Percentiles rank a stretch among this genome's conserved stretches.
Conservation (phyloP, 345 rosid species). For the Brassica rapa region DNA sequence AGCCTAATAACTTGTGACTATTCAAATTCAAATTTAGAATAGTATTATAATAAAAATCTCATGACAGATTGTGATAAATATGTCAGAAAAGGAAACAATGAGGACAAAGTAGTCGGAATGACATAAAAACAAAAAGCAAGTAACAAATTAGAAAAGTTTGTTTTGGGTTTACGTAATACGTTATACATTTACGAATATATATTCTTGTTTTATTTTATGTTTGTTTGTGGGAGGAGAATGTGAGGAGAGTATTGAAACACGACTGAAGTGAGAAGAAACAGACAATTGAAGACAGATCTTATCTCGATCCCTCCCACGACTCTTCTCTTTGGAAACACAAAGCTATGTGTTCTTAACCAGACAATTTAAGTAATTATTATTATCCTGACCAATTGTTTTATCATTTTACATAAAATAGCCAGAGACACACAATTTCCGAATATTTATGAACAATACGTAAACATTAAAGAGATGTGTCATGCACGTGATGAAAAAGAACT, state of each 20-base stretch:
- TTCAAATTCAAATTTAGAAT: not conserved
- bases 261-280: conserved; percentile 32
- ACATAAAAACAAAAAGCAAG: conserved; percentile 8
- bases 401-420: conserved; percentile 27
- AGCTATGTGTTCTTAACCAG: not conserved
- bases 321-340: conserved; percentile 40
- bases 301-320: conserved; percentile 44
- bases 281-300: conserved; percentile 40
- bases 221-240: conserved; percentile 33
- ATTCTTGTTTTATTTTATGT: conserved; percentile 30
- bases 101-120: conserved; percentile 30
- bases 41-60: not conserved
- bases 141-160: conserved; percentile 40
- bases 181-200: conserved; percentile 7
- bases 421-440: conserved; percentile 19
- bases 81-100: conserved; percentile 37
- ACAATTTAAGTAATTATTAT: not conserved
- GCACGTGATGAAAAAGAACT: conserved; percentile 40
- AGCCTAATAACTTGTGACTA: not conserved
- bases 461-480: conserved; percentile 18
- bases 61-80: conserved; percentile 36
- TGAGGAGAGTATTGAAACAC: conserved; percentile 45
- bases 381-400: not conserved
- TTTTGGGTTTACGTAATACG: conserved; percentile 36
- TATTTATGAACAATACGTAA: conserved; percentile 20